Conservation (phyloP, 805 yeast genomes). For the Danielia reshetovae region DNA sequence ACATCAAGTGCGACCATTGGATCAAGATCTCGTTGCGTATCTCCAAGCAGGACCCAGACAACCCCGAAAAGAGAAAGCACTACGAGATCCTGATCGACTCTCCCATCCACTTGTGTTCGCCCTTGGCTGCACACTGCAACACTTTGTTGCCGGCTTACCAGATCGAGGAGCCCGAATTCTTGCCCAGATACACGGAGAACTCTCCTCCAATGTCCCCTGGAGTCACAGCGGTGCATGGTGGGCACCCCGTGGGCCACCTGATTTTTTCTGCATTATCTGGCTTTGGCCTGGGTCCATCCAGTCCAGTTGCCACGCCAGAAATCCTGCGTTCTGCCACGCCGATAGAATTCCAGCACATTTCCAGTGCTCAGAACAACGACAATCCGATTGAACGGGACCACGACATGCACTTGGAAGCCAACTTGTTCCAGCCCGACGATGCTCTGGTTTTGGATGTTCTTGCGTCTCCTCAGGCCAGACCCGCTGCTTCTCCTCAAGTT, state of each 20-base stretch:
- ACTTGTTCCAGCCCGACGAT: constrained; percentile 52
- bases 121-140: constrained; percentile 75
- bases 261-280: constrained; percentile 3
- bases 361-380: constrained; percentile 22
- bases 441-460: constrained; percentile 23
- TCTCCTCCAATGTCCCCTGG: constrained; percentile 56
- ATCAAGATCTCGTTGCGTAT: constrained; percentile 82
- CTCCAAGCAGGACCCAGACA: constrained; percentile 58
- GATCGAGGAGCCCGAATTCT: constrained; percentile 12
- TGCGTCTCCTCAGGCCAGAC: constrained; percentile 17
- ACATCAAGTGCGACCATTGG: constrained; percentile 93
- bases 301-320: background rate
- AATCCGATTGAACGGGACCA: constrained; percentile 34
- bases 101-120: constrained; percentile 80
- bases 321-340: constrained; percentile 5
- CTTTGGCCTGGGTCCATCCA: background rate
- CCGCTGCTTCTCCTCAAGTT: constrained; percentile 9
- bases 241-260: constrained; percentile 6
- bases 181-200: constrained; percentile 23
- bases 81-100: constrained; percentile 94
- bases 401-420: constrained; percentile 40
- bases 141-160: constrained; percentile 74
- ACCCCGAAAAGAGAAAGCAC: constrained; percentile 68
- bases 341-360: constrained; percentile 26
- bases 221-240: constrained; percentile 43